These are phyloP conservation scores for Neonectria neomacrospora DNA, from an alignment of 2,329 filamentous ascomycete species.

Conservation along the genomic window DNA sequence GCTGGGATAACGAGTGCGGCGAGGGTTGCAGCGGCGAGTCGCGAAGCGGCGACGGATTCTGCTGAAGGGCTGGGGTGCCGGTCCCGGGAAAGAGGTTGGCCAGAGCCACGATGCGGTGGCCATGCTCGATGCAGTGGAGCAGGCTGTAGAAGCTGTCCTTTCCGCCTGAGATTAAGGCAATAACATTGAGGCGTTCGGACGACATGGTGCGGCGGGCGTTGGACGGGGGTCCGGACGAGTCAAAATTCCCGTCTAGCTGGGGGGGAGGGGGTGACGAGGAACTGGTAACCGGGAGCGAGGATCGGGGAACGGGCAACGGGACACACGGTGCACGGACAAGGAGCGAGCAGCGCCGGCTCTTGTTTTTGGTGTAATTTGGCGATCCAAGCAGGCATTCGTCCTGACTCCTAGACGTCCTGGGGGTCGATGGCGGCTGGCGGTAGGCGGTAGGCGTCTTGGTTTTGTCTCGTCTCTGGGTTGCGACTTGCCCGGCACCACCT, in stretches of 20 bases:
- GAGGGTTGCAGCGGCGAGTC: background rate
- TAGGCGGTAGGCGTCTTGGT: background rate
- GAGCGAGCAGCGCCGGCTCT: background rate
- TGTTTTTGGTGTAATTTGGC: conserved; percentile 11
- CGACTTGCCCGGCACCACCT: conserved; percentile 20
- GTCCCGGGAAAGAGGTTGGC: conserved; percentile 79
- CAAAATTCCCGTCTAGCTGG: conserved; percentile 8
- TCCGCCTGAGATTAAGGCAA: conserved; percentile 92
- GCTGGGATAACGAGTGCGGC: conserved; percentile 24
- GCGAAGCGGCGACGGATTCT: conserved; percentile 4
- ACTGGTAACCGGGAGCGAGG: conserved; percentile 9
- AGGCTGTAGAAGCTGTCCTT: conserved; percentile 97
- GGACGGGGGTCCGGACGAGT: conserved; percentile 13
- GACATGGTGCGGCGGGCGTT: conserved; percentile 49
- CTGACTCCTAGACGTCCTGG: background rate
- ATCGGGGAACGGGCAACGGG: background rate
- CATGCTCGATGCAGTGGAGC: conserved; percentile 87
- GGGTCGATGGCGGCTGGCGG: background rate
- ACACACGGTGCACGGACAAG: background rate
- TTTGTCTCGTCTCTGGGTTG: conserved; percentile 1
- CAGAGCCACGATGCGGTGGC: conserved; percentile 85
- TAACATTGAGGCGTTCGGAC: conserved; percentile 73
- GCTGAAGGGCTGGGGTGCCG: conserved; percentile 14
- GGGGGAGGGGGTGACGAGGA: background rate
- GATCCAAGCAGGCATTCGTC: conserved; percentile 12